A percentile compares a stretch with the other conserved stretches of the same genome.
Evolutionary conservation across 495 filamentous ascomycete species (phyloP).

Genomic region (Penicillium pancosmium): DNA sequence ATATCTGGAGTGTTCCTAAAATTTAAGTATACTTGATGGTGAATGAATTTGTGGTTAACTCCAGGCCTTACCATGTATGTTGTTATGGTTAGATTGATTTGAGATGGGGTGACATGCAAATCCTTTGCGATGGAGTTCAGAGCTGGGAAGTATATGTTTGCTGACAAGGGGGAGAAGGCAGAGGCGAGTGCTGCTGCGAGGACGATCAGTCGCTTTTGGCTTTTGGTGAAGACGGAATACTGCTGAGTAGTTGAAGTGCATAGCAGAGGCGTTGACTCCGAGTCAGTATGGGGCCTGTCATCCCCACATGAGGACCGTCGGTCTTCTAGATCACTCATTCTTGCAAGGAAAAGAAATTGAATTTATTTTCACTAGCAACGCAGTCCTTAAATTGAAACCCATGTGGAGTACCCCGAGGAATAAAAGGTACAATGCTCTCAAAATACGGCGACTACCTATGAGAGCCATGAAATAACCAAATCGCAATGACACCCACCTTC

Average conservation of each 20-base stretch:
- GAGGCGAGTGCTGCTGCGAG: slow-evolving; percentile 35
- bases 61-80: slow-evolving; percentile 45
- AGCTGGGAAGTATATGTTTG: slow-evolving; percentile 54
- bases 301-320: not conserved
- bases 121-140: slow-evolving; percentile 44
- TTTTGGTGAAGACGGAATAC: slow-evolving; percentile 28
- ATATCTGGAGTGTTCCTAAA: slow-evolving; percentile 33
- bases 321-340: not conserved
- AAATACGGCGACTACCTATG: no score
- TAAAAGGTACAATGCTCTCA: no score
- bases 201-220: slow-evolving; percentile 31
- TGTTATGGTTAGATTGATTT: slow-evolving; percentile 56
- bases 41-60: no score
- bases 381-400: not conserved
- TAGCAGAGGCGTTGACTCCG: slow-evolving; percentile 29
- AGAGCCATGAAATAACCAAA: no score
- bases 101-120: slow-evolving; percentile 36
- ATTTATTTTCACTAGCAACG: not conserved
- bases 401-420: not conserved
- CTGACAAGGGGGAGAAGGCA: slow-evolving; percentile 44
- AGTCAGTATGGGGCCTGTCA: not conserved
- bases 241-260: not conserved
- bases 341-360: not conserved
- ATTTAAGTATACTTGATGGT: not conserved
- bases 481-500: no score